Percentiles rank a stretch among this genome's conserved stretches.
phyloP scores from a whole-genome alignment of 2,329 filamentous ascomycete species.

The Stachybotrys chlorohalonatus region DNA sequence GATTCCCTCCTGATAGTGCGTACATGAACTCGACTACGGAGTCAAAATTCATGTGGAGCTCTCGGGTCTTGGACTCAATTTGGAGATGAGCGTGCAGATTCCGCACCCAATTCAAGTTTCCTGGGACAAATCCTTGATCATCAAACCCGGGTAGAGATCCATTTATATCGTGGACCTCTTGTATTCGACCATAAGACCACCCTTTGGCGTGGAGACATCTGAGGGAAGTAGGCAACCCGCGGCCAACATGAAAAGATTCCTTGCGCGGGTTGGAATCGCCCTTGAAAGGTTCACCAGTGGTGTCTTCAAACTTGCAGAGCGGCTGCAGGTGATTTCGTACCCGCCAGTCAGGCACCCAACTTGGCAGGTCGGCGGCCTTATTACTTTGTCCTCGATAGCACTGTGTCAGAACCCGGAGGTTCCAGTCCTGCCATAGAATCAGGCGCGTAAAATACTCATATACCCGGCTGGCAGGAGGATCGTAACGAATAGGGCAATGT shows the following conservation, averaged over 20 bases:
- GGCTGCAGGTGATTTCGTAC: background rate
- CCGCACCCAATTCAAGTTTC: background rate
- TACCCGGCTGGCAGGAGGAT: background rate
- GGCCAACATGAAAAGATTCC: background rate
- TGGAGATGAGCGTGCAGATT: background rate
- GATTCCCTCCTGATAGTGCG: background rate
- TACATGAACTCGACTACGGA: slow-evolving; percentile 1
- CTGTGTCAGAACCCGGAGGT: background rate
- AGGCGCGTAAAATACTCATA: background rate
- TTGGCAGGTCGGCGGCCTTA: background rate
- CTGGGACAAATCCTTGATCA: background rate
- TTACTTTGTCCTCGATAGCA: background rate
- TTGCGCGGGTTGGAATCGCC: background rate
- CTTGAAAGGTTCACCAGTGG: background rate
- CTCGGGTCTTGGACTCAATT: background rate
- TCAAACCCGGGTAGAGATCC: background rate
- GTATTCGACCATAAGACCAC: background rate
- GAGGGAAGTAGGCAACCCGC: background rate
- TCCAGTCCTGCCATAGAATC: background rate
- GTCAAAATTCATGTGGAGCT: background rate
- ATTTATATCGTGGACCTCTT: background rate
- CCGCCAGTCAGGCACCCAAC: background rate
- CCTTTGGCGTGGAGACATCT: background rate
- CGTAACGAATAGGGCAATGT: background rate
- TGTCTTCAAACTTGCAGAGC: background rate